phyloP scores from a whole-genome alignment of 2,329 filamentous ascomycete species.

The Monosporascus sp. region DNA sequence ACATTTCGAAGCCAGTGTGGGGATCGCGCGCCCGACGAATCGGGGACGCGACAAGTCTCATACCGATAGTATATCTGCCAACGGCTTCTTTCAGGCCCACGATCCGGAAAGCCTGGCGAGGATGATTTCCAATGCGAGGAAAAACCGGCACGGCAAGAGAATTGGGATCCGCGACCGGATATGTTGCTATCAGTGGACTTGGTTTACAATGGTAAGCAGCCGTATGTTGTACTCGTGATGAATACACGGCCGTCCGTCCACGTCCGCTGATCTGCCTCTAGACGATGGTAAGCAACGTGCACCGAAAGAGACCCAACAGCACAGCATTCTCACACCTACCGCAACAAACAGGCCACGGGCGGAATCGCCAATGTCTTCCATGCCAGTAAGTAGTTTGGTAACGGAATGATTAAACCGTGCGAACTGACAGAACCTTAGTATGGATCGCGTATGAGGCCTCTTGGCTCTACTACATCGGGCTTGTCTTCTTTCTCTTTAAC shows the following conservation, averaged over 20 bases:
- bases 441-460: slow-evolving; percentile 40
- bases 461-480: slow-evolving; percentile 54
- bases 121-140: slow-evolving; percentile 28
- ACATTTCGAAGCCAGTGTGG: slow-evolving; percentile 4
- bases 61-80: neutral
- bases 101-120: slow-evolving; percentile 26
- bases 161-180: slow-evolving; percentile 45
- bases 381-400: slow-evolving; percentile 37
- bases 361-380: slow-evolving; percentile 51
- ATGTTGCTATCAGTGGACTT: slow-evolving; percentile 62
- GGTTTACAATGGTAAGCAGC: slow-evolving; percentile 56
- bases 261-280: slow-evolving; percentile 12
- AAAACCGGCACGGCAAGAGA: slow-evolving; percentile 18
- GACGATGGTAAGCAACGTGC: slow-evolving; percentile 25
- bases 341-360: slow-evolving; percentile 41
- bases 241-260: slow-evolving; percentile 8
- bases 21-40: neutral
- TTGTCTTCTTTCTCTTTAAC: slow-evolving; percentile 59
- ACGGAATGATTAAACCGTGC: neutral
- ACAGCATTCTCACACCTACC: slow-evolving; percentile 4
- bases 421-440: slow-evolving; percentile 27
- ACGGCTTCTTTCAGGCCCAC: slow-evolving; percentile 3
- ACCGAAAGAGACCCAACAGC: neutral
- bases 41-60: neutral
- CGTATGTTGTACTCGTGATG: neutral